Conservation (phyloP, 1,139 yeast genomes). For the Saccharomyces hybrid region DNA sequence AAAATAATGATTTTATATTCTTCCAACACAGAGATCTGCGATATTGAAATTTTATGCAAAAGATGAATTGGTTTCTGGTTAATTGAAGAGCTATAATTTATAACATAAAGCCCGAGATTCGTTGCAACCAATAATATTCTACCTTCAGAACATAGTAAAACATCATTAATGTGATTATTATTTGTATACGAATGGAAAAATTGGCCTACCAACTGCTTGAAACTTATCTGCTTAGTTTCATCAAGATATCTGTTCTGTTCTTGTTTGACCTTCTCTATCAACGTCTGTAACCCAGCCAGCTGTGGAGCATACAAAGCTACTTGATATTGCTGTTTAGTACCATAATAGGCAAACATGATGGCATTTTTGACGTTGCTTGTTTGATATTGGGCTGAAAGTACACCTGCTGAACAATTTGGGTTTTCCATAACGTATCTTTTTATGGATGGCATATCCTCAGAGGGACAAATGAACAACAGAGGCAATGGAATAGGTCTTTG, state of each 20-base stretch:
- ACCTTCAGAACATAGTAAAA: background rate
- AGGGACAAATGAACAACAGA: constrained; percentile 63
- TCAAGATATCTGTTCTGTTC: constrained; percentile 72
- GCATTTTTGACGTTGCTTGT: constrained; percentile 28
- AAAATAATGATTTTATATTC: constrained; percentile 78
- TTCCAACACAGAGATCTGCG: constrained; percentile 83
- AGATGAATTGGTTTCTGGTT: constrained; percentile 51
- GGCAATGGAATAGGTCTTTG: constrained; percentile 92
- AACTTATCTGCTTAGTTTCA: constrained; percentile 35
- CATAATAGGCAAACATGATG: constrained; percentile 43
- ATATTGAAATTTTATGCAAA: constrained; percentile 63
- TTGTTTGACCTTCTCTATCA: constrained; percentile 67
- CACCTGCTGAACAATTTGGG: constrained; percentile 37
- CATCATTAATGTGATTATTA: constrained; percentile 1
- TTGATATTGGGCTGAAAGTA: constrained; percentile 30
- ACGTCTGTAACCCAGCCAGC: constrained; percentile 65
- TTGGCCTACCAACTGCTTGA: background rate
- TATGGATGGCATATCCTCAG: constrained; percentile 67
- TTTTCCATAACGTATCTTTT: constrained; percentile 37
- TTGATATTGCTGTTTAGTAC: constrained; percentile 60
- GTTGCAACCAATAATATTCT: background rate
- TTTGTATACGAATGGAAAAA: background rate
- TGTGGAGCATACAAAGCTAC: constrained; percentile 60
- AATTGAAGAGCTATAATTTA: background rate
- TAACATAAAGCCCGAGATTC: background rate